A percentile compares a stretch with the other conserved stretches of the same genome.
These are phyloP conservation scores for Tuber aestivum DNA, from an alignment of 495 filamentous ascomycete genomes.

Conservation along the genomic window DNA sequence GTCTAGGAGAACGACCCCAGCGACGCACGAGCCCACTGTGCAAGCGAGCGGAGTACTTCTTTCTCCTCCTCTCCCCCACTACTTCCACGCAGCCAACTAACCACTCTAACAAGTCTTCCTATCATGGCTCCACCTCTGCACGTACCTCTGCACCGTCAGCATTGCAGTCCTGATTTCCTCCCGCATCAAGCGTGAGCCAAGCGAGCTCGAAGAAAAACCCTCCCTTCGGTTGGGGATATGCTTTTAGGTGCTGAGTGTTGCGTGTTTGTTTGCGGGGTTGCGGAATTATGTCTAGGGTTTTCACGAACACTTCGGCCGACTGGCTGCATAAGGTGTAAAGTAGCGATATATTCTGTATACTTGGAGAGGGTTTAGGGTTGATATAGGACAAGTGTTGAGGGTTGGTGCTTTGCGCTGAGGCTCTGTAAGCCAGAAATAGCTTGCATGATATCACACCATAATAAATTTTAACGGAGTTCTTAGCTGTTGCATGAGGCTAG, in stretches of 20 bases:
- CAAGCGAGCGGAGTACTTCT: slow-evolving; percentile 63
- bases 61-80: background rate
- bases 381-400: no score
- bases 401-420: no score
- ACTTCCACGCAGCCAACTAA: background rate
- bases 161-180: slow-evolving; percentile 89
- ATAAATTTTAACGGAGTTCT: no score
- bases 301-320: no score
- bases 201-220: slow-evolving; percentile 62
- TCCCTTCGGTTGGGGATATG: slow-evolving; percentile 76
- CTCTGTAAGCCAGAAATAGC: no score
- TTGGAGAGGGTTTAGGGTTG: no score
- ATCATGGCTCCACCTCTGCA: slow-evolving; percentile 82
- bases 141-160: slow-evolving; percentile 84
- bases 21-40: slow-evolving; percentile 79
- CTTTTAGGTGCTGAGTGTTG: slow-evolving; percentile 76
- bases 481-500: no score
- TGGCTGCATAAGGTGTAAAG: no score
- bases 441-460: no score
- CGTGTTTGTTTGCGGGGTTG: slow-evolving; percentile 68
- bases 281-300: slow-evolving; percentile 78
- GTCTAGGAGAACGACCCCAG: slow-evolving; percentile 82
- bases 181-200: slow-evolving; percentile 70
- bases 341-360: no score
- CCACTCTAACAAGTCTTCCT: slow-evolving; percentile 57